A percentile compares a stretch with the other conserved stretches of the same genome.
These are phyloP conservation scores for Fusarium chlamydosporum DNA, from an alignment of 2,329 filamentous ascomycete genomes.

Conservation along the genomic window DNA sequence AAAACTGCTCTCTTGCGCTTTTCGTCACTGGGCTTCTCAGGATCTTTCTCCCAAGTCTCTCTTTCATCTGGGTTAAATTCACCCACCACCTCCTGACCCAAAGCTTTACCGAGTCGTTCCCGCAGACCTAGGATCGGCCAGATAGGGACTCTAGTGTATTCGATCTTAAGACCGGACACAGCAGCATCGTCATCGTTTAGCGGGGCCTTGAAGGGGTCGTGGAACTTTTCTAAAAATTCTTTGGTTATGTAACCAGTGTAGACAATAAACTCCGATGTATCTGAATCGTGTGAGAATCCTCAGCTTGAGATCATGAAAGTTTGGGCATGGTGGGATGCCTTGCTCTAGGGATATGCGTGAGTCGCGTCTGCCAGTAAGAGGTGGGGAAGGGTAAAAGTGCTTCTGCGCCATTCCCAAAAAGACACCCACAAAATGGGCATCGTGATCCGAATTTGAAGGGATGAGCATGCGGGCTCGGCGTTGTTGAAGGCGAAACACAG, in stretches of 20 bases:
- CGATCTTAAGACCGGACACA: conserved; percentile 60
- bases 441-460: conserved; percentile 65
- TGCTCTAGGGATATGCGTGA: conserved; percentile 48
- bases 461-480: conserved; percentile 63
- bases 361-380: conserved; percentile 43
- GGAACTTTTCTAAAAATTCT: conserved; percentile 65
- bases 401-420: conserved; percentile 71
- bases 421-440: conserved; percentile 66
- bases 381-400: conserved; percentile 61
- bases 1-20: conserved; percentile 57
- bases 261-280: conserved; percentile 65
- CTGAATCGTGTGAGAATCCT: conserved; percentile 66
- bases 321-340: conserved; percentile 46
- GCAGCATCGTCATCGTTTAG: conserved; percentile 44
- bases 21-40: conserved; percentile 52
- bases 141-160: conserved; percentile 64
- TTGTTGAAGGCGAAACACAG: conserved; percentile 64
- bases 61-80: conserved; percentile 58
- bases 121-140: conserved; percentile 70
- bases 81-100: conserved; percentile 67
- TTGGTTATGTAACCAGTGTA: conserved; percentile 66
- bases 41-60: conserved; percentile 62
- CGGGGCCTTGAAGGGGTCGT: conserved; percentile 61
- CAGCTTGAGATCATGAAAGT: conserved; percentile 65
- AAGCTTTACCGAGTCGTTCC: conserved; percentile 67